Evolutionary conservation across 257 asterid species (phyloP).

Genomic region (Rubia yunnanensis): DNA sequence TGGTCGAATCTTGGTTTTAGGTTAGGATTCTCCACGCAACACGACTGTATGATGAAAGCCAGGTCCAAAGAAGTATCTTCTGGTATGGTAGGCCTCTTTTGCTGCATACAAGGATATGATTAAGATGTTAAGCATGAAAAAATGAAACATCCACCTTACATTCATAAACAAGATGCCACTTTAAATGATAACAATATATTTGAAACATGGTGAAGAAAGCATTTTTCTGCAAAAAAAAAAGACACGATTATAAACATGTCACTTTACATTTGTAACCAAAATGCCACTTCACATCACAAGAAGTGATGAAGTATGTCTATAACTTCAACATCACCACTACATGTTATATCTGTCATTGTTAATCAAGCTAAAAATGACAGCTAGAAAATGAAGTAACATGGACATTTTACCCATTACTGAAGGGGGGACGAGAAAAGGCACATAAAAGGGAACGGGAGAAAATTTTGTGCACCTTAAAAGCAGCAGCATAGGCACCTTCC

Average conservation of each 20-base stretch:
- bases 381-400: background rate
- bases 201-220: too few relatives aligned
- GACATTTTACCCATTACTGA: background rate
- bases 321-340: background rate
- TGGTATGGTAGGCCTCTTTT: conserved; percentile 76
- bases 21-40: conserved; percentile 98
- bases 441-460: background rate
- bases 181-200: too few relatives aligned
- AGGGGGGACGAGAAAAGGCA: too few relatives aligned
- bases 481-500: conserved; percentile 99
- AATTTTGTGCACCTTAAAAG: conserved; percentile 62
- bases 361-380: background rate
- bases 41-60: conserved; percentile 68
- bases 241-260: too few relatives aligned
- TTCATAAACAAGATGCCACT: too few relatives aligned
- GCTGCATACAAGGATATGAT: conserved; percentile 41
- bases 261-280: too few relatives aligned
- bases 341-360: background rate
- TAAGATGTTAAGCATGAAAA: background rate
- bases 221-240: too few relatives aligned
- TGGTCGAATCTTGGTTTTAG: conserved; percentile 86
- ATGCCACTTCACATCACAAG: too few relatives aligned
- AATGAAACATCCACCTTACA: too few relatives aligned
- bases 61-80: conserved; percentile 61
- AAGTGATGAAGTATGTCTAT: too few relatives aligned